These are phyloP conservation scores for Hysterangium stoloniferum DNA, from an alignment of 768 basidiomycete genomes.

Conservation along the genomic window DNA sequence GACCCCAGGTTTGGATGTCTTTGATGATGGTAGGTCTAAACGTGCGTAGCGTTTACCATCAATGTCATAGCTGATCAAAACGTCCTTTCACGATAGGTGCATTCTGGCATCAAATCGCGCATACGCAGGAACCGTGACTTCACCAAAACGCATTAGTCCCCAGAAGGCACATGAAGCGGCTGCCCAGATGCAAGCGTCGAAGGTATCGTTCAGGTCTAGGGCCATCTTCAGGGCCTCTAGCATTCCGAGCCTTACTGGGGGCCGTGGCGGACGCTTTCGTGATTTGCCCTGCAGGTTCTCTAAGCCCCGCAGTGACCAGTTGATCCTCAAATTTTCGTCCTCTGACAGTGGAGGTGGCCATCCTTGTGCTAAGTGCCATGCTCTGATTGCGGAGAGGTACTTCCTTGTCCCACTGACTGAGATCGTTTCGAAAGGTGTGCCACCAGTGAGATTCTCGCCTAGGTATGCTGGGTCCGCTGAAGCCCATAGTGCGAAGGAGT, in stretches of 20 bases:
- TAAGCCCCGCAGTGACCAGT: conserved; percentile 26
- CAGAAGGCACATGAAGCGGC: conserved; percentile 18
- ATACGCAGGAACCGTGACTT: no score
- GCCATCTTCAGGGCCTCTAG: conserved; percentile 17
- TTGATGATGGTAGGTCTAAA: no score
- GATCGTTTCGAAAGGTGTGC: conserved; percentile 26
- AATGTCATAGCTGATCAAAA: no score
- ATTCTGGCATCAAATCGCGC: no score
- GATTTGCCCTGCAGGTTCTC: conserved; percentile 16
- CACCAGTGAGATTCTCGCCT: conserved; percentile 8
- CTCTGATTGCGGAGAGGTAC: conserved; percentile 30
- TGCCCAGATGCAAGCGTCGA: conserved; percentile 36
- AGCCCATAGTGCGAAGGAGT: conserved; percentile 32
- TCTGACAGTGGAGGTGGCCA: conserved; percentile 28
- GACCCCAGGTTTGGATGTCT: no score
- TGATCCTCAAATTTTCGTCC: conserved; percentile 17
- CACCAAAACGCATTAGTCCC: no score
- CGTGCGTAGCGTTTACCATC: no score
- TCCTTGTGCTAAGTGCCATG: conserved; percentile 33
- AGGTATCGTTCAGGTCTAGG: conserved; percentile 23
- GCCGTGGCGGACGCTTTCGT: conserved; percentile 19
- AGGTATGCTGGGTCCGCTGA: conserved; percentile 21
- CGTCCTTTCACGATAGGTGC: no score
- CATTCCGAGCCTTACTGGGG: conserved; percentile 29
- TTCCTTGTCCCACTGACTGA: conserved; percentile 20